Conservation (phyloP, 2,329 filamentous ascomycete species). For the Aquanectria penicillioides region DNA sequence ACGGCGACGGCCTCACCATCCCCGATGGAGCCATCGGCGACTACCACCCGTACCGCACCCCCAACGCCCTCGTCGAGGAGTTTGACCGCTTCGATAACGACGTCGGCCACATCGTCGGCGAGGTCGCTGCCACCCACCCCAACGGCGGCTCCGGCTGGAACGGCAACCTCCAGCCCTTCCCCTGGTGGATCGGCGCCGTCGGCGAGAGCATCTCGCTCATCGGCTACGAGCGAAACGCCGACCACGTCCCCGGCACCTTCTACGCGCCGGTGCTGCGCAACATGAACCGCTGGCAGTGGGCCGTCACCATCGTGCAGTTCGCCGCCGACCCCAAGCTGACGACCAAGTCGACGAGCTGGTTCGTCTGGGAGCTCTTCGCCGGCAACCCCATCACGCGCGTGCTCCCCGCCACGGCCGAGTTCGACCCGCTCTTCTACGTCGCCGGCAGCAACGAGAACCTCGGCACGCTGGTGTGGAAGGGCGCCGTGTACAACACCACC, state of each 20-base stretch:
- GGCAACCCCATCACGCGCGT: constrained; percentile 57
- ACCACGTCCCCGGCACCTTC: constrained; percentile 64
- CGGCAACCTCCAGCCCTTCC: constrained; percentile 57
- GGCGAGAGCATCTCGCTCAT: constrained; percentile 73
- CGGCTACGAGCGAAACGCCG: constrained; percentile 72
- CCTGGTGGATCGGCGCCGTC: constrained; percentile 69
- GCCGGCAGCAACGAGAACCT: constrained; percentile 56
- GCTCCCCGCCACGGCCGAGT: constrained; percentile 53
- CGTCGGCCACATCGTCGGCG: constrained; percentile 53
- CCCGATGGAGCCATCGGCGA: constrained; percentile 56
- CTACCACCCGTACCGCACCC: constrained; percentile 63
- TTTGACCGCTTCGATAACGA: constrained; percentile 66
- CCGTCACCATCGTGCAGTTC: constrained; percentile 61
- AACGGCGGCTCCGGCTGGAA: constrained; percentile 62
- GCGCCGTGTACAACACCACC: constrained; percentile 63
- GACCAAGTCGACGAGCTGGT: constrained; percentile 61
- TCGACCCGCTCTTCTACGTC: constrained; percentile 61
- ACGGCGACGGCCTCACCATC: constrained; percentile 51
- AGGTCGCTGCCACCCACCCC: constrained; percentile 62
- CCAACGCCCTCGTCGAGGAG: constrained; percentile 58
- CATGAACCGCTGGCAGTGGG: constrained; percentile 62
- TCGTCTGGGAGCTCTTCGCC: constrained; percentile 60
- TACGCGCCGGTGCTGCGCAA: constrained; percentile 62
- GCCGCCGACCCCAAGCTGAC: constrained; percentile 59
- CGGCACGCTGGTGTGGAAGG: constrained; percentile 59